These are phyloP conservation scores for Leishmania turanica DNA, from an alignment of 208 protist genomes.

Conservation along the genomic window DNA sequence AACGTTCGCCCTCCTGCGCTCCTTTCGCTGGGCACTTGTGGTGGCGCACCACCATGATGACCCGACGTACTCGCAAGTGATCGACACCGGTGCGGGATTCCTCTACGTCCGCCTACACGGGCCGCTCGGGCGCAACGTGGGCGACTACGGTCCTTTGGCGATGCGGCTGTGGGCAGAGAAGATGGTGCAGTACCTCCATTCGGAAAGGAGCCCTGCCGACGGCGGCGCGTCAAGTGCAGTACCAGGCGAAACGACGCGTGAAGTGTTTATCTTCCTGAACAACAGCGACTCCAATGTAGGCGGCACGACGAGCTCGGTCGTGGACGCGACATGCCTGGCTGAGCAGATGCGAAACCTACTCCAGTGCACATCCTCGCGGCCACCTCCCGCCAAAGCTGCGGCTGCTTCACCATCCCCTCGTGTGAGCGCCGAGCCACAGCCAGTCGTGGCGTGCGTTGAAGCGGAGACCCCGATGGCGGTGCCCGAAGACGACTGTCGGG, in stretches of 20 bases:
- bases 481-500: background rate
- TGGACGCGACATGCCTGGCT: conserved; percentile 74
- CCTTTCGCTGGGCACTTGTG: conserved; percentile 64
- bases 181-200: conserved; percentile 43
- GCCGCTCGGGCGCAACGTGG: conserved; percentile 44
- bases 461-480: background rate
- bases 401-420: background rate
- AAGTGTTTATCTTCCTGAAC: conserved; percentile 84
- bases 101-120: conserved; percentile 80
- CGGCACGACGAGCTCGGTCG: conserved; percentile 67
- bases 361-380: background rate
- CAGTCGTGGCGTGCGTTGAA: background rate
- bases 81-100: conserved; percentile 67
- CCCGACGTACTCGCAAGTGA: conserved; percentile 42
- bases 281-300: conserved; percentile 80
- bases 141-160: conserved; percentile 65
- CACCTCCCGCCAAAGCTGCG: background rate
- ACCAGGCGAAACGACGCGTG: conserved; percentile 8
- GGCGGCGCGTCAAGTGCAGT: background rate
- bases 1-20: conserved; percentile 49
- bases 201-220: background rate
- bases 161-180: conserved; percentile 72
- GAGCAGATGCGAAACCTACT: conserved; percentile 36
- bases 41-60: conserved; percentile 66
- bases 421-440: too few relatives aligned